Evolutionary conservation across 805 yeast species (phyloP), one percentile per base, ranked within the genome.

Genomic region (Candida methanosorbosa): DNA sequence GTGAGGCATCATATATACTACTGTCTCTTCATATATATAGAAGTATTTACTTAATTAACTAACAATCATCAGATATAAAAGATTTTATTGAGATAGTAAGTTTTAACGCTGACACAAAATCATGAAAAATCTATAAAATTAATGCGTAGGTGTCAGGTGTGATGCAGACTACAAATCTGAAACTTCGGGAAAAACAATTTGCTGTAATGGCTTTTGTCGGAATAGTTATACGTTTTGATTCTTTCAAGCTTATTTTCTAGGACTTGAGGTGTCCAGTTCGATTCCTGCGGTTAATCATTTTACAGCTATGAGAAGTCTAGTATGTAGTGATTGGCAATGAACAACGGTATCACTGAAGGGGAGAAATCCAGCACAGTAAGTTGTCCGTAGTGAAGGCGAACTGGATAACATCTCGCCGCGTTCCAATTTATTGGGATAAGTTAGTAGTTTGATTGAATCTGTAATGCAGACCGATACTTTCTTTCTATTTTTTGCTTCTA

Each of bases 321-420:
- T 35, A 24, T 26, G 44, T 34, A 33, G 31, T 29, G 35, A 52
- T 31, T 48, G 46, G 60, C 50, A 56, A 51, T 42, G 54, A 55
- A 45, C 54, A 48, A 57, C 49, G 54, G 37, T 27, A 49, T 45
- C 60, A 48, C 62, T 57, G 63, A 46, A 60, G 66, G 66, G 66
- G 61, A 60, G 66, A 53, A 54, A 60, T 60, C 61, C 66, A 60
- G 66, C 66, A 60, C 63, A 57, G 63, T 49, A 33, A 57, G 45
- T 53, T 49, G 52, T 48, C 64, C 66, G 66, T 56, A 60, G 55
- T 31, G 57, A 49, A 57, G 63, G 66, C 64, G 64, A 49, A 37
- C 38, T 44, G 62, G 64, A 51, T 48, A 29, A 50, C 66, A 60
- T 43, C 53, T 49, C 48, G 58, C 59, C 54, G 63, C 60, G 40